Evolutionary conservation across 2,329 filamentous ascomycete genomes (phyloP).

Genomic region (Fusarium agapanthi): DNA sequence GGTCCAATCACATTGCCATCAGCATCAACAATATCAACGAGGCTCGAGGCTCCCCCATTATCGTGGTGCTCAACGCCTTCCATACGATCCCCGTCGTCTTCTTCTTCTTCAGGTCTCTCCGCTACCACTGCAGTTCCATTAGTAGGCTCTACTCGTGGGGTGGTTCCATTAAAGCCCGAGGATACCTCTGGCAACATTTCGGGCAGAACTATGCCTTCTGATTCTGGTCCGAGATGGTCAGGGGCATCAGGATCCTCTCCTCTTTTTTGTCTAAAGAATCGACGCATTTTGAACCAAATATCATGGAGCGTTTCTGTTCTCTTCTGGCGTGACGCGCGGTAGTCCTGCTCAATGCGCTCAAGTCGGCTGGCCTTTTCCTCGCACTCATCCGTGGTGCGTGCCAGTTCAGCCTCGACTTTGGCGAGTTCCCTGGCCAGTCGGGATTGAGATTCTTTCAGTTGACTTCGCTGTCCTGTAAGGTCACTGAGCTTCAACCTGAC

Average conservation of each 20-base stretch:
- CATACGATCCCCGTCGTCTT: conserved; percentile 20
- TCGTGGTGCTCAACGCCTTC: conserved; percentile 32
- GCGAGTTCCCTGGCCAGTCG: conserved; percentile 45
- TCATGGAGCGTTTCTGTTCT: conserved; percentile 42
- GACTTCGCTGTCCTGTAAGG: conserved; percentile 41
- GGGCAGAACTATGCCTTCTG: conserved; percentile 17
- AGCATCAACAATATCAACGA: conserved; percentile 50
- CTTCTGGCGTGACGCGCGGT: conserved; percentile 41
- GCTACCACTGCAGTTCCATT: not conserved
- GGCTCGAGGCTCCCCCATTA: conserved; percentile 16
- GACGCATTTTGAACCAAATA: conserved; percentile 44
- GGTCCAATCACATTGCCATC: conserved; percentile 51
- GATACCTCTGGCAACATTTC: conserved; percentile 14
- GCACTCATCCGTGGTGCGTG: conserved; percentile 41
- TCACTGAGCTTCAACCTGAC: conserved; percentile 43
- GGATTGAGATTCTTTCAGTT: conserved; percentile 42
- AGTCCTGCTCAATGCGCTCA: conserved; percentile 45
- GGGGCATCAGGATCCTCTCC: conserved; percentile 34
- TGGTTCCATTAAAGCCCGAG: conserved; percentile 17
- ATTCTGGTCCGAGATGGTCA: conserved; percentile 24
- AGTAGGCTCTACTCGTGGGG: not conserved
- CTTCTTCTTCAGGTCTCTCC: not conserved
- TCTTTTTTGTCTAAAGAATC: conserved; percentile 47
- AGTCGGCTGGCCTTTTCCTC: conserved; percentile 49
- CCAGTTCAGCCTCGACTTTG: conserved; percentile 51